Conservation (phyloP, 495 filamentous ascomycete genomes). For the Tuber borchii region DNA sequence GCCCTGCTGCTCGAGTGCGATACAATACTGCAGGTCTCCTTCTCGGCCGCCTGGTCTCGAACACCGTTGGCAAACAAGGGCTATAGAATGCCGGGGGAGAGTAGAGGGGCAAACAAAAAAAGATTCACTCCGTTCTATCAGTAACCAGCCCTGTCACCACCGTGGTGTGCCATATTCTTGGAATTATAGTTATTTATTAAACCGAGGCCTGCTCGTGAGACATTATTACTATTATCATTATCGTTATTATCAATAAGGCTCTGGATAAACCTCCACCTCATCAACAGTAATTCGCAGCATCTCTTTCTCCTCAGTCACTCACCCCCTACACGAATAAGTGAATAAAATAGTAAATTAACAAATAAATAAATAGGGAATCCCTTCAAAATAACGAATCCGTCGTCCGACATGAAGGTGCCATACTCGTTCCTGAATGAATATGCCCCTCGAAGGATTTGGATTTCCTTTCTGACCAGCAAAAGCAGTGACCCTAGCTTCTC, state of each 20-base stretch:
- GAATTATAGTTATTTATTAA: not conserved
- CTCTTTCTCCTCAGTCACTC: not conserved
- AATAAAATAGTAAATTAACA: not conserved
- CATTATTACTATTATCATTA: not conserved
- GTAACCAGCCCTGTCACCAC: not conserved
- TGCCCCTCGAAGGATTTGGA: conserved; percentile 38
- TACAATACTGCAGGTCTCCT: not conserved
- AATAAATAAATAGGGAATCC: not conserved
- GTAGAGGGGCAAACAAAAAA: not conserved
- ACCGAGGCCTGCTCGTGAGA: not conserved
- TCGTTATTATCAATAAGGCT: not conserved
- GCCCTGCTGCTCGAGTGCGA: not conserved
- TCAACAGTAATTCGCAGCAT: not conserved
- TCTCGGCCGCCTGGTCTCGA: not conserved
- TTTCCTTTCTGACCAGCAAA: conserved; percentile 37
- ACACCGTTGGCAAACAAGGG: not conserved
- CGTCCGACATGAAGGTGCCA: conserved; percentile 27
- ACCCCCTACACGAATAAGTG: not conserved
- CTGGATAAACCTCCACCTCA: not conserved
- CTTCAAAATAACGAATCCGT: conserved; percentile 25
- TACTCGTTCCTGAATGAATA: conserved; percentile 33
- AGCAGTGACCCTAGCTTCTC: conserved; percentile 33
- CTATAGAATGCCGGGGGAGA: not conserved
- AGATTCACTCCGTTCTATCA: not conserved
- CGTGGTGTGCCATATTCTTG: not conserved